These are phyloP conservation scores for Protomyces pachydermus DNA, from an alignment of 1,139 yeast genomes.

Conservation along the genomic window DNA sequence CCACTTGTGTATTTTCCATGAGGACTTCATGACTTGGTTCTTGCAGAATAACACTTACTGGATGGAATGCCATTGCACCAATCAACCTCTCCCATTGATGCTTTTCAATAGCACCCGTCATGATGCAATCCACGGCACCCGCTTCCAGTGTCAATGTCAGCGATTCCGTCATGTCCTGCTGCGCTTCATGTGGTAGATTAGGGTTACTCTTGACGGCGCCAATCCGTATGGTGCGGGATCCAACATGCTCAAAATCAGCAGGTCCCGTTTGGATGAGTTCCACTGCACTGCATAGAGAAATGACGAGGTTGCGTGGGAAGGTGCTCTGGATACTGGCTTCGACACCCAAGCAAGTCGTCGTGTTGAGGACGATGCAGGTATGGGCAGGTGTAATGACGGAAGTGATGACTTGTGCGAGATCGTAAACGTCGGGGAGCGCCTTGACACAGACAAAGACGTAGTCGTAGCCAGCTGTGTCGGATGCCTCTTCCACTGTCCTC, in stretches of 20 bases:
- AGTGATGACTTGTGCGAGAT: conserved; percentile 54
- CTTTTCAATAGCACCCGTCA: conserved; percentile 32
- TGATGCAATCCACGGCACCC: conserved; percentile 32
- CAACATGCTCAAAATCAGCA: conserved; percentile 33
- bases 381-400: conserved; percentile 50
- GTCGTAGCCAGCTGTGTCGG: conserved; percentile 48
- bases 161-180: conserved; percentile 34
- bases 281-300: conserved; percentile 42
- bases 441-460: conserved; percentile 65
- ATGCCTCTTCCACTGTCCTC: conserved; percentile 43
- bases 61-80: conserved; percentile 33
- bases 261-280: conserved; percentile 32
- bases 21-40: conserved; percentile 33
- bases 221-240: conserved; percentile 29
- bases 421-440: conserved; percentile 63
- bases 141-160: conserved; percentile 34
- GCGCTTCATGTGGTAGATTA: conserved; percentile 28
- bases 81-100: conserved; percentile 34
- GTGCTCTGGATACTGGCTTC: conserved; percentile 56
- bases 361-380: conserved; percentile 46
- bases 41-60: conserved; percentile 33
- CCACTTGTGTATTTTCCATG: conserved; percentile 27
- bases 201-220: conserved; percentile 28
- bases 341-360: conserved; percentile 60
- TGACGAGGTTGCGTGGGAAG: conserved; percentile 55